These are phyloP conservation scores for Candida andamanensis DNA, from an alignment of 805 yeast species.

Conservation along the genomic window DNA sequence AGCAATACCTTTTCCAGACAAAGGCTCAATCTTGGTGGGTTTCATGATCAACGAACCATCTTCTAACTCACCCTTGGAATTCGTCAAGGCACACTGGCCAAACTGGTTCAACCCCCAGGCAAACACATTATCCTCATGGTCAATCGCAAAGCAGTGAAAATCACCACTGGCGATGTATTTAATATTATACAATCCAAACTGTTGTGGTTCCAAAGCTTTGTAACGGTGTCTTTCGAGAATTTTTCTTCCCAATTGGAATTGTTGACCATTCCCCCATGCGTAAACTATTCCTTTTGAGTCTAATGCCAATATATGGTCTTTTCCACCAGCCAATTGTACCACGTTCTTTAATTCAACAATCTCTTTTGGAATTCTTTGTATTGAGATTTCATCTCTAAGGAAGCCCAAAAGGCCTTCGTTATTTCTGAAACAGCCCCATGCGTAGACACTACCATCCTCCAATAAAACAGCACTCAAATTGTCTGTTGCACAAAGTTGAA, in stretches of 20 bases:
- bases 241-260: conserved; percentile 84
- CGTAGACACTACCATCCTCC: conserved; percentile 81
- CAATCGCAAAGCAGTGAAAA: conserved; percentile 91
- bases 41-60: conserved; percentile 78
- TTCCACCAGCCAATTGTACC: conserved; percentile 84
- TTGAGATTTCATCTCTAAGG: conserved; percentile 48
- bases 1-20: conserved; percentile 52
- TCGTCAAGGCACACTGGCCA: conserved; percentile 83
- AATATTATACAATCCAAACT: conserved; percentile 75
- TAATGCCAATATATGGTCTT: conserved; percentile 83
- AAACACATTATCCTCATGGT: conserved; percentile 60
- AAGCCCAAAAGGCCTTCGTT: conserved; percentile 91
- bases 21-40: conserved; percentile 69
- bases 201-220: conserved; percentile 72
- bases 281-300: conserved; percentile 81
- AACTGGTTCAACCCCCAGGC: conserved; percentile 97
- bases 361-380: conserved; percentile 66
- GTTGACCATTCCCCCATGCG: conserved; percentile 98
- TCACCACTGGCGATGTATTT: conserved; percentile 88
- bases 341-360: conserved; percentile 59
- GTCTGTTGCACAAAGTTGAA: conserved; percentile 88
- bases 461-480: conserved; percentile 78
- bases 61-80: conserved; percentile 62
- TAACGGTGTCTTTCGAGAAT: conserved; percentile 73
- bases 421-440: conserved; percentile 97